Conservation (phyloP, 2,329 filamentous ascomycete species). For the Apiospora phragmitis region DNA sequence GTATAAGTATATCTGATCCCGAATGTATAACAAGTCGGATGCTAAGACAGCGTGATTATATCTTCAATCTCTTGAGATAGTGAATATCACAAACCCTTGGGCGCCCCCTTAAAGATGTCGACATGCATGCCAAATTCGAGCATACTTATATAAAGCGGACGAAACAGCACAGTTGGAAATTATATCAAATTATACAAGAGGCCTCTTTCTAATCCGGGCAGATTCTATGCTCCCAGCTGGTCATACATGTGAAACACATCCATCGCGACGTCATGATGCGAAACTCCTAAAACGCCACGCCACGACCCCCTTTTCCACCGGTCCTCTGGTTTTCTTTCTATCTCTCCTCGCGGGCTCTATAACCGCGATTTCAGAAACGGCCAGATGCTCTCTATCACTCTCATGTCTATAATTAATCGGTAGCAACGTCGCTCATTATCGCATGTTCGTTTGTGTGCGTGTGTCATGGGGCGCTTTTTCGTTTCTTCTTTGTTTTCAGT, state of each 20-base stretch:
- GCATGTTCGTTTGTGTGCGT: not conserved
- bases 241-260: not conserved
- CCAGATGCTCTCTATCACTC: not conserved
- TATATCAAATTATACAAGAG: not conserved
- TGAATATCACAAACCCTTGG: not conserved
- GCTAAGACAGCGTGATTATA: not conserved
- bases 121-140: not conserved
- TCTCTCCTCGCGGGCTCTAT: not conserved
- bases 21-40: not conserved
- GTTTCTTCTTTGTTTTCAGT: not conserved
- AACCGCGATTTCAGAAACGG: not conserved
- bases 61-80: too few species aligned
- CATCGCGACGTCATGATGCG: not conserved
- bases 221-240: not conserved
- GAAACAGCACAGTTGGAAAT: not conserved
- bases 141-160: not conserved
- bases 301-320: not conserved
- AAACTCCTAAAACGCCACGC: constrained; percentile 1
- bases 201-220: not conserved
- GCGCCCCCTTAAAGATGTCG: not conserved
- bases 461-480: not conserved
- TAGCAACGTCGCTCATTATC: not conserved
- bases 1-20: not conserved
- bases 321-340: not conserved
- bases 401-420: not conserved